These are phyloP conservation scores for Sphaerulina musiva DNA, from an alignment of 2,329 filamentous ascomycete genomes.

Conservation along the genomic window DNA sequence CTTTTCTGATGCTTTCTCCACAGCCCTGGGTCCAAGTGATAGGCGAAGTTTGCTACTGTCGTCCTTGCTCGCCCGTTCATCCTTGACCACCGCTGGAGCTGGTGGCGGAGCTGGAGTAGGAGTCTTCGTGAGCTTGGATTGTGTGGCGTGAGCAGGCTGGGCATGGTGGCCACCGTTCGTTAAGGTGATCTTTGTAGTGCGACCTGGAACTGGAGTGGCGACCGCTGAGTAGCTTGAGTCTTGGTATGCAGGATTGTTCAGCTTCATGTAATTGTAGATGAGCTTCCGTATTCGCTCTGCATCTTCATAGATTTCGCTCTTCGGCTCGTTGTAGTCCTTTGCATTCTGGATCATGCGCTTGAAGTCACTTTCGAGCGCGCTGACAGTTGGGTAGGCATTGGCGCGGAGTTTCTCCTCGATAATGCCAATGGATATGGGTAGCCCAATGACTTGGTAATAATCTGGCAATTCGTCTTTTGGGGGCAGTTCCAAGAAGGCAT, in stretches of 20 bases:
- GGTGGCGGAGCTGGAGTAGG: conserved; percentile 8
- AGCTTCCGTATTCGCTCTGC: conserved; percentile 82
- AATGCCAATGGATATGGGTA: conserved; percentile 71
- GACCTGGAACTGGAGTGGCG: conserved; percentile 61
- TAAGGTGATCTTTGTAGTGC: conserved; percentile 27
- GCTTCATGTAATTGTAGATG: conserved; percentile 80
- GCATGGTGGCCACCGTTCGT: conserved; percentile 14
- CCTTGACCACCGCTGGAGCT: conserved; percentile 9
- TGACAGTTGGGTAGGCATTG: conserved; percentile 62
- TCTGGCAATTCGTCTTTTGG: conserved; percentile 49
- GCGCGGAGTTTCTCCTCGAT: conserved; percentile 68
- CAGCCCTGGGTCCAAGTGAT: conserved; percentile 19
- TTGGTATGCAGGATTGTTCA: conserved; percentile 74
- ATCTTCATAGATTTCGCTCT: conserved; percentile 68
- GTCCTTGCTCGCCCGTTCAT: conserved; percentile 21
- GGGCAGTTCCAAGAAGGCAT: conserved; percentile 67
- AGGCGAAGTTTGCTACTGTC: conserved; percentile 18
- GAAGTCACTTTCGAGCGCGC: conserved; percentile 73
- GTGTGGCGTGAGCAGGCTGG: conserved; percentile 6
- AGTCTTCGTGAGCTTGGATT: conserved; percentile 12
- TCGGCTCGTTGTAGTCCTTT: conserved; percentile 73
- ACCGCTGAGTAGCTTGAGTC: conserved; percentile 61
- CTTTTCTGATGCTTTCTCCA: conserved; percentile 26
- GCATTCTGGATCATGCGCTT: conserved; percentile 84
- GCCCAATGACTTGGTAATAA: conserved; percentile 69